Evolutionary conservation across 306 rosid genomes (phyloP).

Genomic region (Citrullus amarus): DNA sequence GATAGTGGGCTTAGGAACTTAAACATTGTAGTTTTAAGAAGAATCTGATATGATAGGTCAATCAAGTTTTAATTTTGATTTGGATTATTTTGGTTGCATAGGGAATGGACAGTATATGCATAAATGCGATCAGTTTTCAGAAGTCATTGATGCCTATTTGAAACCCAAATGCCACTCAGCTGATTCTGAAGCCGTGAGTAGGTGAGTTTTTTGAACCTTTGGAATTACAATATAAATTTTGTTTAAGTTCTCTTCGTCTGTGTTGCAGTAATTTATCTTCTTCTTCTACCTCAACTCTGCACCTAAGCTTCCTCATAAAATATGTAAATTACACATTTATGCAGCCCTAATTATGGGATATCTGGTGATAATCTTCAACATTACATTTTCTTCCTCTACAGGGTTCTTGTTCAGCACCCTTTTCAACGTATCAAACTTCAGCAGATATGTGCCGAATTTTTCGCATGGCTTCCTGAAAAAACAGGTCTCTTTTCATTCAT

Average conservation of each 20-base stretch:
- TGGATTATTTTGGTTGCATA: slow-evolving; percentile 8
- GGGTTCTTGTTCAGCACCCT: slow-evolving; percentile 50
- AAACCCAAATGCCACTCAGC: slow-evolving; percentile 66
- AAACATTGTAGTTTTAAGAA: not conserved
- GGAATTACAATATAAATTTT: not conserved
- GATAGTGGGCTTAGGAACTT: not conserved
- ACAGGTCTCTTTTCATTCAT: slow-evolving; percentile 31
- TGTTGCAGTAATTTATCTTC: not conserved
- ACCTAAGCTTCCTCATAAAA: not conserved
- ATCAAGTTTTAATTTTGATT: not conserved
- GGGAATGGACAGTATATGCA: slow-evolving; percentile 23
- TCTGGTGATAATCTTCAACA: not conserved
- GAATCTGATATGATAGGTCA: not conserved
- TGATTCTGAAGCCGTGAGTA: slow-evolving; percentile 48
- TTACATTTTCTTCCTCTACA: slow-evolving; percentile 14
- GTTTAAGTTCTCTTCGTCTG: not conserved
- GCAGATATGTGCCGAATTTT: slow-evolving; percentile 42
- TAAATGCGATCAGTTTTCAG: slow-evolving; percentile 21
- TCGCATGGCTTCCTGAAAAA: slow-evolving; percentile 60
- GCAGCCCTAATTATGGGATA: not conserved
- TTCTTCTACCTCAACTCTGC: not conserved
- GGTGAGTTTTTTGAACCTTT: slow-evolving; percentile 27
- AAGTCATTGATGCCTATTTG: slow-evolving; percentile 60
- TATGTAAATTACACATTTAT: not conserved
- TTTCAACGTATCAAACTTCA: slow-evolving; percentile 52